phyloP scores from a whole-genome alignment of 345 rosid species.

The Laguncularia racemosa region DNA sequence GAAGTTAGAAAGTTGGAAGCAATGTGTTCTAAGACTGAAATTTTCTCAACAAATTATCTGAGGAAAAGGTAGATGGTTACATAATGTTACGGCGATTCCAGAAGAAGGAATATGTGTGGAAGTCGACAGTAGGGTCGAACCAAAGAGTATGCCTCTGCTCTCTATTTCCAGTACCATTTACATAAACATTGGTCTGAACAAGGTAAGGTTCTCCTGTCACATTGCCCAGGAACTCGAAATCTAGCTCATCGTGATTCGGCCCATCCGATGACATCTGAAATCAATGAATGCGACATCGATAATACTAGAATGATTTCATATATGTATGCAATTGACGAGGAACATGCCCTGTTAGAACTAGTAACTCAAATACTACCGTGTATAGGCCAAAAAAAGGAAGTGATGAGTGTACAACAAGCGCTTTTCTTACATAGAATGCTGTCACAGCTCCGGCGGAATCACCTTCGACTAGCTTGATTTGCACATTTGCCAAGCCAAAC shows the following conservation, averaged over 20 bases:
- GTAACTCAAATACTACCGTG: neutral
- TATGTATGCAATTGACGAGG: no score
- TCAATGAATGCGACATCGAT: neutral
- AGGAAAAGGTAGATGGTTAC: constrained; percentile 1
- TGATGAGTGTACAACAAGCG: neutral
- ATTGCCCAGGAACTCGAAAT: constrained; percentile 21
- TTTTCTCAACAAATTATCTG: neutral
- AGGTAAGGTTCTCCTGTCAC: constrained; percentile 19
- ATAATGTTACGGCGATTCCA: constrained; percentile 13
- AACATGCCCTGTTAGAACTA: no score
- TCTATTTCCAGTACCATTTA: constrained; percentile 16
- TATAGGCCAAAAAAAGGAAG: neutral
- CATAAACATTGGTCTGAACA: constrained; percentile 16
- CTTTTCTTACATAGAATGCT: constrained; percentile 14
- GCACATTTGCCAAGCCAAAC: constrained; percentile 7
- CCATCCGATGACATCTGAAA: constrained; percentile 17
- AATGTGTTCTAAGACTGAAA: neutral
- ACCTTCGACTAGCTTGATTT: constrained; percentile 16
- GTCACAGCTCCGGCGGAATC: constrained; percentile 20
- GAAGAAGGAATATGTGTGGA: constrained; percentile 16
- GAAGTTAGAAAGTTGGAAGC: neutral
- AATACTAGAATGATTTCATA: neutral
- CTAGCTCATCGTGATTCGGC: constrained; percentile 19
- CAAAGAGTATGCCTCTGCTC: constrained; percentile 18
- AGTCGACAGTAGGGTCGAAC: constrained; percentile 13